These are phyloP conservation scores for Simplicillium aogashimaense DNA, from an alignment of 2,329 filamentous ascomycete genomes.

Conservation along the genomic window DNA sequence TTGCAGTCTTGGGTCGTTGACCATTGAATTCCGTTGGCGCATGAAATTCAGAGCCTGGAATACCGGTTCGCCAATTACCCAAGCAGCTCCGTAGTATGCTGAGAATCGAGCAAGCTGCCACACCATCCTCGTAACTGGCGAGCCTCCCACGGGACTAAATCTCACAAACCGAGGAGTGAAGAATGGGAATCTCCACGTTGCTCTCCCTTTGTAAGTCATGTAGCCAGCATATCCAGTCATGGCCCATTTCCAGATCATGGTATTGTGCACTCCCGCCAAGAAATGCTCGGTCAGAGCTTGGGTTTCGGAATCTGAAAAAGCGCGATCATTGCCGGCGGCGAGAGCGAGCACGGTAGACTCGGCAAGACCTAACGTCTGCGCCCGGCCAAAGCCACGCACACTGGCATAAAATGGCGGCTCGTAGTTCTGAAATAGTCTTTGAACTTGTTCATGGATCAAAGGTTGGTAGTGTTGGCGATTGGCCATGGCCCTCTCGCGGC, in stretches of 20 bases:
- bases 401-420: constrained; percentile 20
- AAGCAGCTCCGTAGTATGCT: constrained; percentile 18
- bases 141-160: constrained; percentile 21
- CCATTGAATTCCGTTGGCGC: constrained; percentile 11
- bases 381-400: constrained; percentile 16
- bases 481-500: constrained; percentile 16
- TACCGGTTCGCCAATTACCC: constrained; percentile 16
- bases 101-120: constrained; percentile 28
- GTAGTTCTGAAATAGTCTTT: constrained; percentile 20
- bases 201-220: constrained; percentile 17
- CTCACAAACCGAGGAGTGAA: constrained; percentile 20
- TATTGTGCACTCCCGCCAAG: constrained; percentile 19
- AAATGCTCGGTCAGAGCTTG: constrained; percentile 23
- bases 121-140: constrained; percentile 11
- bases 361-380: constrained; percentile 17
- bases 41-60: constrained; percentile 18
- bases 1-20: constrained; percentile 18
- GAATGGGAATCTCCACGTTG: constrained; percentile 29
- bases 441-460: constrained; percentile 19
- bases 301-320: constrained; percentile 24
- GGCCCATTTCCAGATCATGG: constrained; percentile 18
- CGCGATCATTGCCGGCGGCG: constrained; percentile 17
- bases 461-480: constrained; percentile 19
- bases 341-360: constrained; percentile 17
- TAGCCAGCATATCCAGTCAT: constrained; percentile 13